Base-by-base conservation (phyloP, 257 asterid genomes). In the Rauvolfia tetraphylla region DNA sequence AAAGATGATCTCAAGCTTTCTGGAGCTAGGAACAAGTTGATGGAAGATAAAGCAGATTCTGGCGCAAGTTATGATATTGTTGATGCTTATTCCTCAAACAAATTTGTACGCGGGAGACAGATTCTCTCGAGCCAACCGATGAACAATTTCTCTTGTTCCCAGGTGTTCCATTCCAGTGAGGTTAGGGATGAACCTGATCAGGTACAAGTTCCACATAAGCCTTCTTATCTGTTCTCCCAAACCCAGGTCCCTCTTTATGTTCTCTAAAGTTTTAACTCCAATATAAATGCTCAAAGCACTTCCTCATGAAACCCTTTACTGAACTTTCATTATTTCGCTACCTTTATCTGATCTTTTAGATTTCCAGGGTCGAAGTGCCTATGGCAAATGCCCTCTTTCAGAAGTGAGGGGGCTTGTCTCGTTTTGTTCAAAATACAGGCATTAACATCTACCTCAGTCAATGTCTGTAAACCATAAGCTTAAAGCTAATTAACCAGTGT, bases 21-120 rank as follows among this genome's bases (percentile, higher is more conserved):
- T 62, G 82, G 33, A 31, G 71, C 71, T n/a, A 34, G 48, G 56
- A 76, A 71, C 17, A 73, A 49, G 34, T 75, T 78, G 72, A 82
- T 74, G 65, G 70, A 74, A 69, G 44, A 48, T 49, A 72, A 66
- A 81, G 54, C 79, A 67, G 62, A 3, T 54, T 7, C 49, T 57
- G 74, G 48, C 46, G 70, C 59, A 42, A 54, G 48, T 42, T 49
- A 29, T 20, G 81, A 34, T 31, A 33, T 14, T 41, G 56, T 17
- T 54, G 70, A 39, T 73, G 71, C 58, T 48, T 46, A 14, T 77
- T 73, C 61, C 51, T 57, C 61, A 6, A 49, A 5, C 36, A 58
- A 38, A n/a, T n/a, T 48, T 44, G 31, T 54, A 7, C 48, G 77
- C n/a, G 76, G 48, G 39, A 54, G 63, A 22, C 34, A 2, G 57